Percentiles rank a stretch among this genome's conserved stretches.
phyloP scores from a whole-genome alignment of 1,284 basidiomycete genomes.

The Inonotus obliquus region DNA sequence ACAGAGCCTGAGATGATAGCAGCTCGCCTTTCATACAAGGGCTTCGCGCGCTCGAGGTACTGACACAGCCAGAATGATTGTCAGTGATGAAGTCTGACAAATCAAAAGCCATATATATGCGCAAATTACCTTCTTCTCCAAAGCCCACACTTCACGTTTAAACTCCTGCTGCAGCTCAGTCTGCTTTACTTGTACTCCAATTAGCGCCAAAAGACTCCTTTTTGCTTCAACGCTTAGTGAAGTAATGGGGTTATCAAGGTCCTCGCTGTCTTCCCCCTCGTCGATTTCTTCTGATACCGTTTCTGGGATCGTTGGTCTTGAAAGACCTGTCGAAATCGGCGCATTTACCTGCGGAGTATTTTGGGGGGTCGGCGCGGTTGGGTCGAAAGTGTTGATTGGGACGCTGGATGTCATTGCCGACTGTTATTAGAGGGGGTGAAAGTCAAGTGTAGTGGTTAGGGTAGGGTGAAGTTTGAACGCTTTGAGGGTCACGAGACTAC shows the following conservation, averaged over 20 bases:
- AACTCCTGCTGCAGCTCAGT: conserved; percentile 92
- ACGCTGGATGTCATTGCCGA: conserved; percentile 15
- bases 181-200: conserved; percentile 93
- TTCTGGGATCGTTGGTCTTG: conserved; percentile 66
- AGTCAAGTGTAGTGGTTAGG: not conserved
- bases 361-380: conserved; percentile 73
- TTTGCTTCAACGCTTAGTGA: conserved; percentile 79
- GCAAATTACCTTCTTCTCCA: conserved; percentile 92
- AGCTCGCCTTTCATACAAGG: conserved; percentile 84
- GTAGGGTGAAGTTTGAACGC: not conserved
- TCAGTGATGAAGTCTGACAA: conserved; percentile 61
- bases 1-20: conserved; percentile 80
- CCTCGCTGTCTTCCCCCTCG: conserved; percentile 21
- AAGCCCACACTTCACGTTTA: conserved; percentile 93
- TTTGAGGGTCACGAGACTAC: not conserved
- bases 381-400: conserved; percentile 27
- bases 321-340: conserved; percentile 62
- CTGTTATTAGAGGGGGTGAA: not conserved
- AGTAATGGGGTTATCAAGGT: conserved; percentile 44
- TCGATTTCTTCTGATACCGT: conserved; percentile 48
- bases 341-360: conserved; percentile 75
- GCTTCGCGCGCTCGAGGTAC: conserved; percentile 84
- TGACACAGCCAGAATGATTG: conserved; percentile 28
- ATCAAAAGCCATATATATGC: conserved; percentile 24
- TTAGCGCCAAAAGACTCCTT: conserved; percentile 86